Evolutionary conservation across 345 rosid species (phyloP).

Genomic region (Rhodamnia rubescens): DNA sequence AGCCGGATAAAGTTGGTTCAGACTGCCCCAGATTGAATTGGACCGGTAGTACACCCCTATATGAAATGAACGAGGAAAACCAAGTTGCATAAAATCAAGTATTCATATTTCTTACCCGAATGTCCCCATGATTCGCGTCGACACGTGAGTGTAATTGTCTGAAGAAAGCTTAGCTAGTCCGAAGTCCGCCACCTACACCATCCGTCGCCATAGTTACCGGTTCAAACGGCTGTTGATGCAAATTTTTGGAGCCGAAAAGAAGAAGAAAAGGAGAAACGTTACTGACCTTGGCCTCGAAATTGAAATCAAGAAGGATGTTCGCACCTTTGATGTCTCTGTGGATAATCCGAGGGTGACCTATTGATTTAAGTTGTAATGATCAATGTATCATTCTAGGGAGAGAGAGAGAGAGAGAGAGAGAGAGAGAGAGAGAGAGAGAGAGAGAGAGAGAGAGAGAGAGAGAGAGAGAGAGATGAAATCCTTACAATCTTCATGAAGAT

Average conservation of each 20-base stretch:
- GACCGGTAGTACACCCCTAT: neutral
- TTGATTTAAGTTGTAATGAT: neutral
- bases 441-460: neutral
- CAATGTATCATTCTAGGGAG: neutral
- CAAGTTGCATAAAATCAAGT: neutral
- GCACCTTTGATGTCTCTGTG: conserved; percentile 89
- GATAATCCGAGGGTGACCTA: conserved; percentile 92
- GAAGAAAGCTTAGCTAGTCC: conserved; percentile 80
- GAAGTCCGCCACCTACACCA: conserved; percentile 73
- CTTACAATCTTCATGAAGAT: conserved; percentile 96
- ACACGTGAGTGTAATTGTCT: conserved; percentile 67
- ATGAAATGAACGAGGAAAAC: neutral
- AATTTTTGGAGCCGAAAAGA: too few relatives aligned
- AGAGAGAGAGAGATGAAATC: neutral
- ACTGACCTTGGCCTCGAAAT: conserved; percentile 65
- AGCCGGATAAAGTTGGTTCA: neutral
- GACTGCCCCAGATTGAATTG: neutral
- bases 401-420: neutral
- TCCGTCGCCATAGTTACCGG: neutral
- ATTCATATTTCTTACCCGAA: conserved; percentile 43
- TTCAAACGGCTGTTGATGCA: too few relatives aligned
- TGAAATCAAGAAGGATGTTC: conserved; percentile 72
- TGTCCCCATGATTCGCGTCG: conserved; percentile 96
- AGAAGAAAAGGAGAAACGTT: neutral
- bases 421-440: neutral